These are phyloP conservation scores for Tarenaya hassleriana DNA, from an alignment of 345 rosid species.

Conservation along the genomic window DNA sequence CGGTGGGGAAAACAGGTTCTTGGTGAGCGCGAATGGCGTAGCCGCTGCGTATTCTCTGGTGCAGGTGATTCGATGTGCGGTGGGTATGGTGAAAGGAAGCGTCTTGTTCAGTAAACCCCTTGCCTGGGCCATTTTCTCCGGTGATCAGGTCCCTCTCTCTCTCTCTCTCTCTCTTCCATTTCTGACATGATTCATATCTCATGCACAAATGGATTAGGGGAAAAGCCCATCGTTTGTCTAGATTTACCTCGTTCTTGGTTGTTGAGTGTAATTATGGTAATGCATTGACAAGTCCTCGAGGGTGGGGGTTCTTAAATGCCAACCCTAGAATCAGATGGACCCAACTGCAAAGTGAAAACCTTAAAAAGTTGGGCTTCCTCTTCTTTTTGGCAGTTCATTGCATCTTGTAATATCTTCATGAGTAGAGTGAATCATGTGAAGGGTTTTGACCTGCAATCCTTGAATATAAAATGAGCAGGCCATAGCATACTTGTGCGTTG, in stretches of 20 bases:
- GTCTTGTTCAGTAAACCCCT: conserved; percentile 63
- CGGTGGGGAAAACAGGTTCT: conserved; percentile 41
- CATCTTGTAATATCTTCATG: too few relatives aligned
- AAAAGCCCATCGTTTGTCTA: too few relatives aligned
- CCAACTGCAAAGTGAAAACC: too few relatives aligned
- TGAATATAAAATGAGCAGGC: conserved; percentile 38
- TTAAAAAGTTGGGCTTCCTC: too few relatives aligned
- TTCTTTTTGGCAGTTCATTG: too few relatives aligned
- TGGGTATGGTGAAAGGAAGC: conserved; percentile 52
- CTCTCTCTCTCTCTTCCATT: neutral
- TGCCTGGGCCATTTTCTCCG: conserved; percentile 85
- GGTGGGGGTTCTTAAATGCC: too few relatives aligned
- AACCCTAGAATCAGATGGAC: too few relatives aligned
- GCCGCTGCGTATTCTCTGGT: conserved; percentile 64
- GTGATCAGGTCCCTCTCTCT: conserved; percentile 60
- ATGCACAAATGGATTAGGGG: too few relatives aligned
- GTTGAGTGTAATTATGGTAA: neutral
- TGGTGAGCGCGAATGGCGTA: conserved; percentile 70
- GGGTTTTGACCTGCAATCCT: neutral
- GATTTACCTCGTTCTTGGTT: neutral
- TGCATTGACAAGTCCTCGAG: neutral
- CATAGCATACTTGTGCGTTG: conserved; percentile 66
- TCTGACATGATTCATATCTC: too few relatives aligned
- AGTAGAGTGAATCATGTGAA: too few relatives aligned
- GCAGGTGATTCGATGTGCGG: conserved; percentile 70